Evolutionary conservation across 2,329 filamentous ascomycete species (phyloP).

Genomic region (Monosporascus ibericus): DNA sequence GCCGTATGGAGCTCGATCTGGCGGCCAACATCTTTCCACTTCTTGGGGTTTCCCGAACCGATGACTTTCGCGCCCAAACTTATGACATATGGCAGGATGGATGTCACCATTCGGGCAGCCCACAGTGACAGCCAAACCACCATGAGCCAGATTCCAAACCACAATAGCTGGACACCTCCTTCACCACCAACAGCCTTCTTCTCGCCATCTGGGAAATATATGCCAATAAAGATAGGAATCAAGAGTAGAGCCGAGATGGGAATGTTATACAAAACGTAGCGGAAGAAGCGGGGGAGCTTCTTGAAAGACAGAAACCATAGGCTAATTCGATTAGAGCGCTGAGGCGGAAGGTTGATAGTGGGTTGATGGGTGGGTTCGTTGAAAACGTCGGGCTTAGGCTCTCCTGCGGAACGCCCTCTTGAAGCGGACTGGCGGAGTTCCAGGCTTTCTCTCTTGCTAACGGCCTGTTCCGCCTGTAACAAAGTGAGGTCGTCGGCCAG

Average conservation of each 20-base stretch:
- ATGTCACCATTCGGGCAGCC: constrained; percentile 57
- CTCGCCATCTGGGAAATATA: constrained; percentile 39
- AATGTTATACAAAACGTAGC: constrained; percentile 66
- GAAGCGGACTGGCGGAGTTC: constrained; percentile 18
- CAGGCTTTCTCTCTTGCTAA: constrained; percentile 16
- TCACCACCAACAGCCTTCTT: constrained; percentile 53
- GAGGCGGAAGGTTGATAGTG: constrained; percentile 35
- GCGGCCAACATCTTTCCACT: constrained; percentile 85
- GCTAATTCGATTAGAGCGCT: constrained; percentile 55
- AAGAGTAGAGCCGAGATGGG: constrained; percentile 59
- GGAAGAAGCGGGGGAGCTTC: constrained; percentile 54
- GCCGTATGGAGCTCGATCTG: constrained; percentile 81
- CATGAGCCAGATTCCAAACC: constrained; percentile 95
- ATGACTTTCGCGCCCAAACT: constrained; percentile 60
- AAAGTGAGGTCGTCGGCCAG: constrained; percentile 25
- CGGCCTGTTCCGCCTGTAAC: constrained; percentile 25
- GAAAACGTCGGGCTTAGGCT: constrained; percentile 24
- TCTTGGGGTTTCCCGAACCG: constrained; percentile 79
- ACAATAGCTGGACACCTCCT: constrained; percentile 72
- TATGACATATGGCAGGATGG: constrained; percentile 42
- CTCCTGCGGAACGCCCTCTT: constrained; percentile 11
- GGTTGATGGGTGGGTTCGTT: constrained; percentile 18
- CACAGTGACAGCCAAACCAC: constrained; percentile 89
- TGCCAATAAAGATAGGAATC: constrained; percentile 62
- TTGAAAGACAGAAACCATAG: constrained; percentile 53